Conservation (phyloP, 305 asterid genomes). For the Fraxinus ornus region DNA sequence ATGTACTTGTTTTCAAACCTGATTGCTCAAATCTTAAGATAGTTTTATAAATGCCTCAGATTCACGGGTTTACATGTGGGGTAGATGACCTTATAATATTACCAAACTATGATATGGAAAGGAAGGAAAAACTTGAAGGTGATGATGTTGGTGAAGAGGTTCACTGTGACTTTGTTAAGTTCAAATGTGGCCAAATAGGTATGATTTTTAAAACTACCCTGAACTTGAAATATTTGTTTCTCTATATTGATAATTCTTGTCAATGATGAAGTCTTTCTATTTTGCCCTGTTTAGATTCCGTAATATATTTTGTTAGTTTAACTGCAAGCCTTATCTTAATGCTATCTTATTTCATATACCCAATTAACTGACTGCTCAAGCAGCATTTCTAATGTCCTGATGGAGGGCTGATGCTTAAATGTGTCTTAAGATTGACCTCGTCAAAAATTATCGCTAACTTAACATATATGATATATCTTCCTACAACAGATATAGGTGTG, state of each 20-base stretch:
- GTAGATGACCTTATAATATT: slow-evolving; percentile 88
- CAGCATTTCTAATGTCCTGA: background rate
- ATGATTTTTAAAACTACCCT: slow-evolving; percentile 16
- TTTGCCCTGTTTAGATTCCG: background rate
- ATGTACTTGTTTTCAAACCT: slow-evolving; percentile 15
- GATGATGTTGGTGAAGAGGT: slow-evolving; percentile 96
- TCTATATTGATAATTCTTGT: background rate
- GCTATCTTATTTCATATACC: background rate
- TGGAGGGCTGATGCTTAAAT: slow-evolving; percentile 3
- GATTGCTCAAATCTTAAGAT: slow-evolving; percentile 17
- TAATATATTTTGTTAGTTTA: background rate
- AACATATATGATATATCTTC: background rate
- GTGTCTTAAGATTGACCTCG: background rate
- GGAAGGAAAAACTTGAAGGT: slow-evolving; percentile 90
- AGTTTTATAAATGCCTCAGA: slow-evolving; percentile 40
- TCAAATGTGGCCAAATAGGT: slow-evolving; percentile 88
- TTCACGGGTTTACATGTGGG: slow-evolving; percentile 96
- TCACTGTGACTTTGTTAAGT: slow-evolving; percentile 84
- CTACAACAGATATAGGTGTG: background rate
- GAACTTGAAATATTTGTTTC: slow-evolving; percentile 9
- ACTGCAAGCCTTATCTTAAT: background rate
- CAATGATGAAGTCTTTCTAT: background rate
- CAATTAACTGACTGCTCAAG: background rate
- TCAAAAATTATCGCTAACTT: background rate
- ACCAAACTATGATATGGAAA: slow-evolving; percentile 63